These are phyloP conservation scores for Nephelium lappaceum DNA, from an alignment of 345 rosid genomes.

Conservation along the genomic window DNA sequence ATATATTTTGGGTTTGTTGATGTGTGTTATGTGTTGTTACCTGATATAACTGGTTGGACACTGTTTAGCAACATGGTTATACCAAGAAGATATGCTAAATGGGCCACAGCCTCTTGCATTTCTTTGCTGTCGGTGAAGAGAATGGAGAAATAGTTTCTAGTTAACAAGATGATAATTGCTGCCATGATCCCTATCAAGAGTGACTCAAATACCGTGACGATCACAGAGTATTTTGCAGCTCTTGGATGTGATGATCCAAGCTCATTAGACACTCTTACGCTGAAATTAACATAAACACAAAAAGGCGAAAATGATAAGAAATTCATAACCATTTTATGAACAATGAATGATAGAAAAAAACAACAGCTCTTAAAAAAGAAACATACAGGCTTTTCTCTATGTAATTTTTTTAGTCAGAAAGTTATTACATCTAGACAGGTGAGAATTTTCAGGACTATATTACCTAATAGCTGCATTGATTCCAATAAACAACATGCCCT, in stretches of 20 bases:
- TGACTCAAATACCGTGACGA: slow-evolving; percentile 60
- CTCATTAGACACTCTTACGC: slow-evolving; percentile 88
- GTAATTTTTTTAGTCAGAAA: too few species aligned
- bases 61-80: slow-evolving; percentile 84
- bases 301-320: too few species aligned
- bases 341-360: background rate
- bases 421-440: too few species aligned
- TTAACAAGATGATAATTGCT: slow-evolving; percentile 52
- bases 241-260: slow-evolving; percentile 88
- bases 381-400: too few species aligned
- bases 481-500: slow-evolving; percentile 92
- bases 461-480: slow-evolving; percentile 94
- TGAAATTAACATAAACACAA: slow-evolving; percentile 20
- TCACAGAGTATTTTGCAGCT: slow-evolving; percentile 80
- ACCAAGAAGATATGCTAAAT: slow-evolving; percentile 75
- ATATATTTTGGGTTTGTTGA: background rate
- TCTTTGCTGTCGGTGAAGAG: slow-evolving; percentile 66
- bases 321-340: background rate
- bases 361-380: too few species aligned
- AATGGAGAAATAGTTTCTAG: slow-evolving; percentile 58
- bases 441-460: background rate
- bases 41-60: slow-evolving; percentile 87
- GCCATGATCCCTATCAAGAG: slow-evolving; percentile 62
- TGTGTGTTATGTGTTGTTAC: slow-evolving; percentile 27
- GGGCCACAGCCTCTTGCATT: slow-evolving; percentile 63